Conservation (phyloP, 352 stramenopile genomes). For the Globisporangium uncinulatum region DNA sequence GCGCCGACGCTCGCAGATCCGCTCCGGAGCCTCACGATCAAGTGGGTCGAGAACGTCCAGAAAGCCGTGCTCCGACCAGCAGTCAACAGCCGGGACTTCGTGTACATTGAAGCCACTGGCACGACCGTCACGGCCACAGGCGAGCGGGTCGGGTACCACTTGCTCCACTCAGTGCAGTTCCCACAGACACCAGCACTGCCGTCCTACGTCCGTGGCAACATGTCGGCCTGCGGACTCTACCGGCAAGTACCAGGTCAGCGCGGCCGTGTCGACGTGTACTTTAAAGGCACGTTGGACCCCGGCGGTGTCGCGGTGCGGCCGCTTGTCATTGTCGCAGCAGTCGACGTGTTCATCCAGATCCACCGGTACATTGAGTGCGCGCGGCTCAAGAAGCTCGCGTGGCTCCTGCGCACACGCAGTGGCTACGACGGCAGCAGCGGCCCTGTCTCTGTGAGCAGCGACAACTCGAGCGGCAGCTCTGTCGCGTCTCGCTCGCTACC, state of each 20-base stretch:
- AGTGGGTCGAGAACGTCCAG: constrained; percentile 51
- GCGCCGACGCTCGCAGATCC: constrained; percentile 8
- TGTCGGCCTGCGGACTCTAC: constrained; percentile 8
- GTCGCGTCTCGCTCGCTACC: background rate
- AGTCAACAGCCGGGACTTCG: constrained; percentile 57
- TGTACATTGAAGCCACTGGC: constrained; percentile 57
- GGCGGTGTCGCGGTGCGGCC: background rate
- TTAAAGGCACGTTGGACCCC: constrained; percentile 1
- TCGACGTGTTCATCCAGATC: constrained; percentile 8
- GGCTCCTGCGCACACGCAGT: background rate
- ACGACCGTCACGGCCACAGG: constrained; percentile 14
- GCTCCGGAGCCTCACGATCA: constrained; percentile 20
- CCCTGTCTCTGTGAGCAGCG: background rate
- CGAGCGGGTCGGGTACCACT: constrained; percentile 13
- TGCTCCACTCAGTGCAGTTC: constrained; percentile 51
- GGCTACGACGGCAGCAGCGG: background rate
- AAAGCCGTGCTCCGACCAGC: constrained; percentile 31
- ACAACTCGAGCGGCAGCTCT: background rate
- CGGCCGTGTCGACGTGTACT: constrained; percentile 1
- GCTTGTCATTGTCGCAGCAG: constrained; percentile 1
- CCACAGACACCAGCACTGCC: background rate
- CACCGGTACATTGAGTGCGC: constrained; percentile 5
- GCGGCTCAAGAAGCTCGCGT: constrained; percentile 4
- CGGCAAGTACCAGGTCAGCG: background rate
- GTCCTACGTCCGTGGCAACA: constrained; percentile 3